A percentile compares a stretch with the other conserved stretches of the same genome.
Conservation (phyloP, 768 basidiomycete genomes). For the Panaeolus cyanescens region DNA sequence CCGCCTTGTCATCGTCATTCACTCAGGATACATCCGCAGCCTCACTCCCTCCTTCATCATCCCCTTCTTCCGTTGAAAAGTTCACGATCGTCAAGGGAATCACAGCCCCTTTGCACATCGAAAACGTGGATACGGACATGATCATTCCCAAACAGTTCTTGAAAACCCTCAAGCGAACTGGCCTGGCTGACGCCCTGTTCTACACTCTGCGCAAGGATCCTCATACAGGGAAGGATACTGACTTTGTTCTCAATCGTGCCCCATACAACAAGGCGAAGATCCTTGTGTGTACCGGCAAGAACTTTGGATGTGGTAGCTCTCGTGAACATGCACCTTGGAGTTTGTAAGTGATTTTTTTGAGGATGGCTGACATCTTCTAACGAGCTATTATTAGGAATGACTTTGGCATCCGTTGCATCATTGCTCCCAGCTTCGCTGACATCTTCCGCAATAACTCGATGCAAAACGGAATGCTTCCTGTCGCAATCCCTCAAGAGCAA, state of each 20-base stretch:
- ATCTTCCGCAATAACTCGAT: slow-evolving; percentile 89
- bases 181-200: slow-evolving; percentile 83
- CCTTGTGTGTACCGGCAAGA: slow-evolving; percentile 81
- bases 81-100: slow-evolving; percentile 75
- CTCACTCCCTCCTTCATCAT: slow-evolving; percentile 40
- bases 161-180: slow-evolving; percentile 90
- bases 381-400: slow-evolving; percentile 56
- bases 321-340: slow-evolving; percentile 92
- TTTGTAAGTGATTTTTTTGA: slow-evolving; percentile 52
- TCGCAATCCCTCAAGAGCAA: slow-evolving; percentile 67
- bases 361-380: neutral
- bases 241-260: slow-evolving; percentile 82
- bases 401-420: slow-evolving; percentile 87
- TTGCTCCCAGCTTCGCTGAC: slow-evolving; percentile 88
- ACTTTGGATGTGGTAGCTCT: slow-evolving; percentile 91
- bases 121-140: slow-evolving; percentile 92
- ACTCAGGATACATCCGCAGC: slow-evolving; percentile 32
- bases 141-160: slow-evolving; percentile 95
- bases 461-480: slow-evolving; percentile 92
- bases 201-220: slow-evolving; percentile 78
- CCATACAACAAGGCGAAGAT: slow-evolving; percentile 79
- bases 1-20: slow-evolving; percentile 44
- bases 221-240: slow-evolving; percentile 75
- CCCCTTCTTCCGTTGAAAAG: slow-evolving; percentile 54
- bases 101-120: slow-evolving; percentile 76